phyloP scores from a whole-genome alignment of 805 yeast genomes.

The Saccharomycopsis javanensis region DNA sequence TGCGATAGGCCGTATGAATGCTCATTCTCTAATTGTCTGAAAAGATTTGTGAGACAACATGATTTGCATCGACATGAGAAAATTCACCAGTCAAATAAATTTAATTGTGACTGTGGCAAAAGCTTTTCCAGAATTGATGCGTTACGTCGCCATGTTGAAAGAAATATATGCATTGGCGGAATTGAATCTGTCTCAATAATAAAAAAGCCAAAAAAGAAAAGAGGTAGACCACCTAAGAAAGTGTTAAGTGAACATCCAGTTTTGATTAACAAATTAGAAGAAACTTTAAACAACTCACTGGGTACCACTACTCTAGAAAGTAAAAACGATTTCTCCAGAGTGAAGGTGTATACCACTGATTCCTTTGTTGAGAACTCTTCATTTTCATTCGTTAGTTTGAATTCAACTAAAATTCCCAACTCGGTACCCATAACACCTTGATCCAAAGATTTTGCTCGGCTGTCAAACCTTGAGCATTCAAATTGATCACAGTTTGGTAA shows the following conservation, averaged over 20 bases:
- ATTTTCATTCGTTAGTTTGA: not conserved
- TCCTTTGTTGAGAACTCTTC: not conserved
- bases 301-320: not conserved
- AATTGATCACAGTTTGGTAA: not conserved
- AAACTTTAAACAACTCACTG: conserved; percentile 9
- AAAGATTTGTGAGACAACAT: conserved; percentile 90
- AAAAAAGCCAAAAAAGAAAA: conserved; percentile 27
- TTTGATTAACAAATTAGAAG: conserved; percentile 9
- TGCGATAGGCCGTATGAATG: conserved; percentile 91
- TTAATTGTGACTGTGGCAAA: conserved; percentile 90
- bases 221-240: conserved; percentile 31
- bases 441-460: not conserved
- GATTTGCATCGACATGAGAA: conserved; percentile 85
- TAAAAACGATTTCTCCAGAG: not conserved
- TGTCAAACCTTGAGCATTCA: not conserved
- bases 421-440: not conserved
- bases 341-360: not conserved
- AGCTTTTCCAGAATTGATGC: conserved; percentile 88
- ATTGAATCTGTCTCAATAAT: conserved; percentile 29
- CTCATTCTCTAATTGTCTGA: conserved; percentile 50
- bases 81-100: conserved; percentile 56
- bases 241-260: conserved; percentile 1
- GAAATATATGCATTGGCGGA: conserved; percentile 80
- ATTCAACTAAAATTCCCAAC: not conserved
- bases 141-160: conserved; percentile 63